Percentiles rank a stretch among this genome's conserved stretches.
Conservation (phyloP, 1,284 basidiomycete genomes). For the Ustilago cynodontis region DNA sequence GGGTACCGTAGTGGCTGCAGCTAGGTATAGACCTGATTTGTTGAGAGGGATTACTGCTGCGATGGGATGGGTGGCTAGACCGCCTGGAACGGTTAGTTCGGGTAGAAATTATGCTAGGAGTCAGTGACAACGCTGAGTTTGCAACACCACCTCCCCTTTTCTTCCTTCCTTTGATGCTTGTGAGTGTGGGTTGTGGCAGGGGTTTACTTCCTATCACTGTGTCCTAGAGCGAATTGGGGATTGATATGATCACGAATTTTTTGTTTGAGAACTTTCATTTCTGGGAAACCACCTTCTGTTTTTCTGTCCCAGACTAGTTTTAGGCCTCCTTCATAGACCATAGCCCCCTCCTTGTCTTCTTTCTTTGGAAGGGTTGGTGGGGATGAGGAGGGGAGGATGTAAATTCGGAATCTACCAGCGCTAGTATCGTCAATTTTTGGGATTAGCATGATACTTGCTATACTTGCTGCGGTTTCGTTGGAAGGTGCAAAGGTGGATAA, state of each 20-base stretch:
- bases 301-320: slow-evolving; percentile 38
- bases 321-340: not conserved
- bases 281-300: slow-evolving; percentile 26
- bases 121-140: not conserved
- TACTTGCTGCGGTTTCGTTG: not conserved
- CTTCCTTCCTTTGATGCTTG: too few relatives aligned
- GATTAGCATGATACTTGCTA: slow-evolving; percentile 19
- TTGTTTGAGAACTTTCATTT: slow-evolving; percentile 39
- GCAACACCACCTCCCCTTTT: not conserved
- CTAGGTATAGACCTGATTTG: slow-evolving; percentile 54
- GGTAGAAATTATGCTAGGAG: slow-evolving; percentile 37
- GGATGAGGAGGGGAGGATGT: not conserved
- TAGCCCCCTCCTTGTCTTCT: not conserved
- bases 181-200: not conserved
- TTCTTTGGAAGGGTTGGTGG: too few relatives aligned
- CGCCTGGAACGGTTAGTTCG: slow-evolving; percentile 5
- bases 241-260: slow-evolving; percentile 30
- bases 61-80: slow-evolving; percentile 58
- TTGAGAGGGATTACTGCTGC: slow-evolving; percentile 56
- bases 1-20: slow-evolving; percentile 55
- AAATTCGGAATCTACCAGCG: slow-evolving; percentile 29
- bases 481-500: slow-evolving; percentile 33
- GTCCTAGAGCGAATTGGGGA: slow-evolving; percentile 20
- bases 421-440: slow-evolving; percentile 15
- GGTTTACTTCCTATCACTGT: slow-evolving; percentile 26